Conservation (phyloP, 495 filamentous ascomycete species). For the Penicillium fimorum region DNA sequence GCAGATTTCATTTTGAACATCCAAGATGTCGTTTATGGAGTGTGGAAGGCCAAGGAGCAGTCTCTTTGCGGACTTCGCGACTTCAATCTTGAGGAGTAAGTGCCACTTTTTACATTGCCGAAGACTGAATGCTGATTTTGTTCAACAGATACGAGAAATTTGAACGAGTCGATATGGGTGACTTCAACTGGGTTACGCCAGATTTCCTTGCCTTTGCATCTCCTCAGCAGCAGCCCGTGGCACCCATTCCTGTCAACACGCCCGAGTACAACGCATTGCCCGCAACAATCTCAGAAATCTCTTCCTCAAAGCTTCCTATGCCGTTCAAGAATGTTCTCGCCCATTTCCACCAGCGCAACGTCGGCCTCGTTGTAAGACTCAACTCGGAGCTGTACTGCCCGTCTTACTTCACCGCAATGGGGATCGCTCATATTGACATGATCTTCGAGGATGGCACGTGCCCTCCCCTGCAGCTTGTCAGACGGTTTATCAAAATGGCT, state of each 20-base stretch:
- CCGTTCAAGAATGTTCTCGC: constrained; percentile 93
- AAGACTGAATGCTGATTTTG: constrained; percentile 20
- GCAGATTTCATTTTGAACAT: constrained; percentile 93
- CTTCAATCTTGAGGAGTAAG: constrained; percentile 90
- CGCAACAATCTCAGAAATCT: constrained; percentile 62
- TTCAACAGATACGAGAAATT: constrained; percentile 76
- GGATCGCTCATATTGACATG: constrained; percentile 96
- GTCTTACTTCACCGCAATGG: constrained; percentile 90
- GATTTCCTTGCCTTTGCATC: constrained; percentile 96
- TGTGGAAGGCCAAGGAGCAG: constrained; percentile 98
- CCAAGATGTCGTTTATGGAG: constrained; percentile 96
- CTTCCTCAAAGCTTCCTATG: constrained; percentile 60
- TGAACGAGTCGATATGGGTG: constrained; percentile 94
- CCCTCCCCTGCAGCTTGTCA: constrained; percentile 78
- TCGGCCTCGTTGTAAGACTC: constrained; percentile 90
- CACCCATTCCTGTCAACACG: constrained; percentile 65
- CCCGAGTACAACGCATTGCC: constrained; percentile 72
- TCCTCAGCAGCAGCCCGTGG: constrained; percentile 75
- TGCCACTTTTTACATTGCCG: constrained; percentile 4
- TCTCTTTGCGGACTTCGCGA: constrained; percentile 80
- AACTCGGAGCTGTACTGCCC: constrained; percentile 96
- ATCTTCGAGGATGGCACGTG: constrained; percentile 99
- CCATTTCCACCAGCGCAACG: constrained; percentile 81
- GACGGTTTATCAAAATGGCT: constrained; percentile 89
- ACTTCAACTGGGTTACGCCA: constrained; percentile 99